Evolutionary conservation across 768 basidiomycete species (phyloP), one percentile per base, ranked within the genome.

Genomic region (Scleroderma citrinum): DNA sequence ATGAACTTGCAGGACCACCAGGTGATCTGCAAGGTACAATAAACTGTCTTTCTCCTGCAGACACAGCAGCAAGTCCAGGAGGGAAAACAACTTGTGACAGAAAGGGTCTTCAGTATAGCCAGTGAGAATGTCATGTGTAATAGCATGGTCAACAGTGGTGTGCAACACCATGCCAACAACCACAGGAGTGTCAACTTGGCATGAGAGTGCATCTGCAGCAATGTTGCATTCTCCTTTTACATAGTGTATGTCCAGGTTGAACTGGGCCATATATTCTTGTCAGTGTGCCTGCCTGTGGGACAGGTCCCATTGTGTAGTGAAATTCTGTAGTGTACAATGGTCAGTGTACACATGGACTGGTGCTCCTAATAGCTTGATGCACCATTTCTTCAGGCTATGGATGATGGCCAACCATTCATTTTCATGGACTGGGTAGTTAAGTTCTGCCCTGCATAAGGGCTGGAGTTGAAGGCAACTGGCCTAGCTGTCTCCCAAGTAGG

Each of bases 351-450:
- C 55, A 0, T 35, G 40, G 17, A 48, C 26, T 13, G 2, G 29
- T 3, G 20, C 12, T 14, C 47, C 51, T 2, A 48, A 23, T 1
- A 52, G 29, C 11, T 47, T 8, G 60, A 62, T 46, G 69, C 67
- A 0, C 71, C 67, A 2, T 56, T 50, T 19, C 59, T 62, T n/a
- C 67, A 57, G 7, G 56, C 52, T 41, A 39, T 58, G 0, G 67
- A 74, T 44, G 46, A 56, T 64, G 64, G 50, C 68, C 68, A n/a
- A 70, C 62, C 5, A 66, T 26, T 50, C 65, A 0, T 70, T 63
- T 5, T 60, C 56, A 6, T 67, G 63, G 0, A 58, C 51, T 1
- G 62, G 63, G 31, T 69, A 69, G 42, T 65, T 62, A 16, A 56
- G 49, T 42, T 62, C 51, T 1, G 57, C 23, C n/a, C 7, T 21